phyloP scores from a whole-genome alignment of 2,329 filamentous ascomycete genomes.

The Talaromyces sp. region DNA sequence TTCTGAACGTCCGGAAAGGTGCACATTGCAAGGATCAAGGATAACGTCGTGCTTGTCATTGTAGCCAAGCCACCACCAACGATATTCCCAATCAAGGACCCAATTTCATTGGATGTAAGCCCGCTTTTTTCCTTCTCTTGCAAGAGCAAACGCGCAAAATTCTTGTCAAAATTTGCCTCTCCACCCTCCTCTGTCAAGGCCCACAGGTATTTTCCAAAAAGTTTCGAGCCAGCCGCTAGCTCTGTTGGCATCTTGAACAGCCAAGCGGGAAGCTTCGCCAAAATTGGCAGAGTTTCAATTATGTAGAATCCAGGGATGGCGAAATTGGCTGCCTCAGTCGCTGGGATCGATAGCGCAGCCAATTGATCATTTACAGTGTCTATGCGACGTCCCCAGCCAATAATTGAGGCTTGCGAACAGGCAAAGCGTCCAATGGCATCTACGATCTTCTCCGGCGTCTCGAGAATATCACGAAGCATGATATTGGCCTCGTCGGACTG shows the following conservation, averaged over 20 bases:
- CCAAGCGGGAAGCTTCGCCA: neutral
- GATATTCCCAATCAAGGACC: slow-evolving; percentile 33
- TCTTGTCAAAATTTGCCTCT: neutral
- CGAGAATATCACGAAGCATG: neutral
- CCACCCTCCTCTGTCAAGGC: neutral
- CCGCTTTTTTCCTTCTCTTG: neutral
- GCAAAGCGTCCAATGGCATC: neutral
- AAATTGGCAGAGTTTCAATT: neutral
- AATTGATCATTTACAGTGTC: neutral
- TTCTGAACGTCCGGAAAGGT: neutral
- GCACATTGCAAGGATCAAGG: slow-evolving; percentile 13
- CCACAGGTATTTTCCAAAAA: neutral
- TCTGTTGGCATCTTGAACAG: neutral
- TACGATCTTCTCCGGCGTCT: neutral
- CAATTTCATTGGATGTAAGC: neutral
- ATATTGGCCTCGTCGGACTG: neutral
- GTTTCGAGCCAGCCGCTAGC: neutral
- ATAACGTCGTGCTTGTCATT: slow-evolving; percentile 32
- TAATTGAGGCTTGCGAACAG: neutral
- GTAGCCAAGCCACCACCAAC: slow-evolving; percentile 37
- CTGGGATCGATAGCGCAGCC: neutral
- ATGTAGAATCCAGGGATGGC: neutral
- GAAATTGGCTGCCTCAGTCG: neutral
- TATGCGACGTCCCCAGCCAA: neutral
- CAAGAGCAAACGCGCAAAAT: neutral